Conservation (phyloP, 371 early-diverging fungal species). For the Mucor velutinosus region DNA sequence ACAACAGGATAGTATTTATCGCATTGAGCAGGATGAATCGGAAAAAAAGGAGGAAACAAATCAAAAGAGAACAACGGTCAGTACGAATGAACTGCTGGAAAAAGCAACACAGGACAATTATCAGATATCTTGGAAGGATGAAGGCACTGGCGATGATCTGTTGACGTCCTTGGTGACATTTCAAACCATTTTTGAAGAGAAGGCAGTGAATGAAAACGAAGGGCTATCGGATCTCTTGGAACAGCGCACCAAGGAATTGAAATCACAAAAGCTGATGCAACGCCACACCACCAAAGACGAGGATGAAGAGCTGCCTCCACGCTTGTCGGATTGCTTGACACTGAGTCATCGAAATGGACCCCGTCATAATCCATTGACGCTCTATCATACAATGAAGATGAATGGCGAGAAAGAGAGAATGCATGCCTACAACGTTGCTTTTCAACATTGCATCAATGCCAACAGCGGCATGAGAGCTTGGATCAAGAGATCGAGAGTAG, state of each 20-base stretch:
- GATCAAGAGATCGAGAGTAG: slow-evolving; percentile 29
- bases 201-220: slow-evolving; percentile 28
- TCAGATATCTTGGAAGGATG: slow-evolving; percentile 52
- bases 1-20: slow-evolving; percentile 45
- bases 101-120: slow-evolving; percentile 27
- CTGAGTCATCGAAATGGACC: slow-evolving; percentile 44
- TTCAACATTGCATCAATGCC: slow-evolving; percentile 42
- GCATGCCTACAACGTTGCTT: slow-evolving; percentile 44
- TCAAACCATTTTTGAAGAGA: slow-evolving; percentile 43
- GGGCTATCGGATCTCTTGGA: slow-evolving; percentile 48
- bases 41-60: neutral
- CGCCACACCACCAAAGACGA: slow-evolving; percentile 5
- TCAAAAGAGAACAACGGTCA: neutral
- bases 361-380: slow-evolving; percentile 39
- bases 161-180: slow-evolving; percentile 39
- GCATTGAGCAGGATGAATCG: slow-evolving; percentile 6
- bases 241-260: slow-evolving; percentile 34
- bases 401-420: slow-evolving; percentile 26
- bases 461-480: slow-evolving; percentile 47
- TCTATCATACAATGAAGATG: slow-evolving; percentile 57
- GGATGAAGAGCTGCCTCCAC: slow-evolving; percentile 24
- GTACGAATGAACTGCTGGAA: neutral
- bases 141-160: slow-evolving; percentile 43
- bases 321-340: slow-evolving; percentile 33
- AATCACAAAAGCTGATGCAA: slow-evolving; percentile 16